phyloP scores from a whole-genome alignment of 2,329 filamentous ascomycete species.

The Coccinonectria pachysandricola region DNA sequence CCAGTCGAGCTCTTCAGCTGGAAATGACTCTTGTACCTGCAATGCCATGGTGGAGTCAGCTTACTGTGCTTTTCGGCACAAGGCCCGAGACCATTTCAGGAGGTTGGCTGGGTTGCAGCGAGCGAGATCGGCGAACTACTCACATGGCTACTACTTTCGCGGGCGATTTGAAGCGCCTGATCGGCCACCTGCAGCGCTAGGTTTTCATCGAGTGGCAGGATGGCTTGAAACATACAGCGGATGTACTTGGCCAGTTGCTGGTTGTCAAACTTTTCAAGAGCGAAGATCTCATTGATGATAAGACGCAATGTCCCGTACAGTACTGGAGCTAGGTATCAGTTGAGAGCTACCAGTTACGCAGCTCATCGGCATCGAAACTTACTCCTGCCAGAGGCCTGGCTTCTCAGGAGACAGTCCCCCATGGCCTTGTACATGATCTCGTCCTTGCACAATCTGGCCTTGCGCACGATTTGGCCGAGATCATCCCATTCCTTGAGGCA shows the following conservation, averaged over 20 bases:
- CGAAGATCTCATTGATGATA: constrained; percentile 60
- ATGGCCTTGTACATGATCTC: constrained; percentile 48
- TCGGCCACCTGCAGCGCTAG: constrained; percentile 51
- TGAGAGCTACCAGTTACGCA: no score
- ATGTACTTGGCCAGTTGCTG: constrained; percentile 64
- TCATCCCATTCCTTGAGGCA: constrained; percentile 58
- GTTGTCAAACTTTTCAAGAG: constrained; percentile 43
- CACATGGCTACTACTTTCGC: constrained; percentile 35
- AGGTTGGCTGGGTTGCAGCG: no score
- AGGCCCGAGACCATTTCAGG: no score
- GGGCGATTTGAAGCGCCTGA: constrained; percentile 48
- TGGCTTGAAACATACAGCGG: constrained; percentile 62
- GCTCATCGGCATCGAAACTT: no score
- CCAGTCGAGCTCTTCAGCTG: constrained; percentile 62
- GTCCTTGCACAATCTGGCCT: constrained; percentile 33
- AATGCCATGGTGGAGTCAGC: no score
- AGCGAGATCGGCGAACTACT: no score
- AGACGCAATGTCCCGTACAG: constrained; percentile 47
- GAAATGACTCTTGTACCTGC: constrained; percentile 42
- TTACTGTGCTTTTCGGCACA: no score
- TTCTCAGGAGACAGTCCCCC: constrained; percentile 53
- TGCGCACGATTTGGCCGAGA: constrained; percentile 49
- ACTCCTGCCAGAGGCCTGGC: constrained; percentile 42
- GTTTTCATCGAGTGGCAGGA: constrained; percentile 45
- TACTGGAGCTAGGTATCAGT: no score